Conservation (phyloP, 257 asterid species). For the Marsdenia floribunda region DNA sequence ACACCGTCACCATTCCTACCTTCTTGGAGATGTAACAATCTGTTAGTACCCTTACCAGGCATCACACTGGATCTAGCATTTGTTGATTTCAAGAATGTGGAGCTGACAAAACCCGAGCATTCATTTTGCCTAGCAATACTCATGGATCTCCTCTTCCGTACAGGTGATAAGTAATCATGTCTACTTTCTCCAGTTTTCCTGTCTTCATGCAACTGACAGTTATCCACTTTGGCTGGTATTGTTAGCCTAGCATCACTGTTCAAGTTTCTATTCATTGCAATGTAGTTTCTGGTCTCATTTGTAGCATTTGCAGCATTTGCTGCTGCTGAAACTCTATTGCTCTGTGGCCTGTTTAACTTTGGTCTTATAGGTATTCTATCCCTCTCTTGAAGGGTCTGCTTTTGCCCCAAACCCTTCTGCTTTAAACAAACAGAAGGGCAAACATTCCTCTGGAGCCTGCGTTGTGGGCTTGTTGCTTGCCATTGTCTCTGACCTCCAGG, state of each 20-base stretch:
- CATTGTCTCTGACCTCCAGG: conserved; percentile 27
- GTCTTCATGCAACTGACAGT: conserved; percentile 42
- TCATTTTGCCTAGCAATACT: conserved; percentile 40
- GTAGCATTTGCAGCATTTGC: conserved; percentile 22
- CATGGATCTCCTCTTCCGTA: conserved; percentile 52
- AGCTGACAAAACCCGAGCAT: conserved; percentile 26
- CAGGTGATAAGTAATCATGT: conserved; percentile 35
- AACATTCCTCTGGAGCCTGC: conserved; percentile 26
- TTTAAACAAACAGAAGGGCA: conserved; percentile 27
- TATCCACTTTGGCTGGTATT: conserved; percentile 30
- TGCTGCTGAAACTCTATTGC: conserved; percentile 26
- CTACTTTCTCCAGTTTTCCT: conserved; percentile 30
- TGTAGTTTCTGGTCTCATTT: conserved; percentile 30
- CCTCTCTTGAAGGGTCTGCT: conserved; percentile 34
- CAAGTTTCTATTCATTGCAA: conserved; percentile 27
- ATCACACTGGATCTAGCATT: conserved; percentile 18
- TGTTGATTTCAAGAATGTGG: conserved; percentile 15
- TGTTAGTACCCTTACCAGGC: conserved; percentile 28
- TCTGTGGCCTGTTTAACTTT: conserved; percentile 24
- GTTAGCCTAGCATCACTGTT: conserved; percentile 25
- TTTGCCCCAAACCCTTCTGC: conserved; percentile 29
- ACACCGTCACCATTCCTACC: conserved; percentile 20
- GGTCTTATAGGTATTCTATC: conserved; percentile 37
- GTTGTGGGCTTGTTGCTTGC: conserved; percentile 28
- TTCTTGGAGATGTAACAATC: conserved; percentile 26